Conservation (phyloP, 164 flowering plant species). For the grape (Vitis vinifera) region DNA sequence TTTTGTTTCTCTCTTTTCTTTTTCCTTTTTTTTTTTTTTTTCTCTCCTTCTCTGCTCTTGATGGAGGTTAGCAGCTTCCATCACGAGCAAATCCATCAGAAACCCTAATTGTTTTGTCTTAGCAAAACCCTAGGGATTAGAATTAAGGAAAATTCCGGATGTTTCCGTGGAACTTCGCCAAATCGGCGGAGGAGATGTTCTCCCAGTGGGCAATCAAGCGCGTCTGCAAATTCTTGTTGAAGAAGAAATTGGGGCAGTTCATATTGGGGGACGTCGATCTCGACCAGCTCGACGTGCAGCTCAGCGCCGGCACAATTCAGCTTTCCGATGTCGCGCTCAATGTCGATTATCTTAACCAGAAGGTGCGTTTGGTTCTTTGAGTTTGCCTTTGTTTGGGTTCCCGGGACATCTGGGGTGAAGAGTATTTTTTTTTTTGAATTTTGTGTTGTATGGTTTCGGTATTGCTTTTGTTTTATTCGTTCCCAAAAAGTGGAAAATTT, state of each 20-base stretch:
- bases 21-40: slow-evolving; percentile 2
- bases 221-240: slow-evolving; percentile 68
- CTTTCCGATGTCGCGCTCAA: slow-evolving; percentile 83
- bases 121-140: not conserved
- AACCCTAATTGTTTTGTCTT: slow-evolving; percentile 11
- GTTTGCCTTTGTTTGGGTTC: not conserved
- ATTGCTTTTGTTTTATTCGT: too few relatives aligned
- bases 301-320: slow-evolving; percentile 71
- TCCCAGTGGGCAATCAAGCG: slow-evolving; percentile 78
- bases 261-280: slow-evolving; percentile 83
- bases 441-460: too few relatives aligned
- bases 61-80: slow-evolving; percentile 24
- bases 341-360: slow-evolving; percentile 67
- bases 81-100: slow-evolving; percentile 11
- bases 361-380: slow-evolving; percentile 36
- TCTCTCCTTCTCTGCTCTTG: not conserved
- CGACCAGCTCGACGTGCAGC: slow-evolving; percentile 91
- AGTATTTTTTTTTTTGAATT: not conserved
- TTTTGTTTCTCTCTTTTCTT: not conserved
- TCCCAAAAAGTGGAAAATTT: too few relatives aligned
- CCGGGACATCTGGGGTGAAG: too few relatives aligned
- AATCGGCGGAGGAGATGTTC: slow-evolving; percentile 77
- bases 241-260: slow-evolving; percentile 85
- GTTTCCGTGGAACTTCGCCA: slow-evolving; percentile 73
- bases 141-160: slow-evolving; percentile 17